A percentile compares a stretch with the other conserved stretches of the same genome.
phyloP scores from a whole-genome alignment of 176 grass and related monocot genomes.

The Ananas comosus region DNA sequence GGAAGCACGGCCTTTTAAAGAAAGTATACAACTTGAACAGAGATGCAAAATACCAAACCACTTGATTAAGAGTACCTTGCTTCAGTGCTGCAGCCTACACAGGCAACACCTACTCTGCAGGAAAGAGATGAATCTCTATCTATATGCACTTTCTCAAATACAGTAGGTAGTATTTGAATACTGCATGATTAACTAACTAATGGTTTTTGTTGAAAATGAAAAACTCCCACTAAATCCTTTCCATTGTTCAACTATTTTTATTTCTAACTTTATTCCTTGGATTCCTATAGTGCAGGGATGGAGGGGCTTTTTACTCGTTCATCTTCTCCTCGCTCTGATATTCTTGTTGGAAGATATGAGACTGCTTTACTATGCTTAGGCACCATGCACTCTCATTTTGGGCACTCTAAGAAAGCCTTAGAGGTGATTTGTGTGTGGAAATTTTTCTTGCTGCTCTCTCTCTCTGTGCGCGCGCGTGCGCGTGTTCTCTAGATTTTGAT shows the following conservation, averaged over 20 bases:
- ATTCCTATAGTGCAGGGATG: constrained; percentile 76
- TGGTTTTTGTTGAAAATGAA: background rate
- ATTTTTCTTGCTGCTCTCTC: constrained; percentile 10
- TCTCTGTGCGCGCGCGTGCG: background rate
- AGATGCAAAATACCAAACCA: background rate
- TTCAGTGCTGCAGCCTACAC: background rate
- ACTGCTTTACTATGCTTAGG: constrained; percentile 86
- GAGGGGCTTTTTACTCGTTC: constrained; percentile 71
- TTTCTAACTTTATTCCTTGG: constrained; percentile 16
- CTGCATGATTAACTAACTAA: background rate
- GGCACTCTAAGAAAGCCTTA: constrained; percentile 84
- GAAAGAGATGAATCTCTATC: background rate
- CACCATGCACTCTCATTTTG: constrained; percentile 87
- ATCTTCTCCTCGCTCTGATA: constrained; percentile 42
- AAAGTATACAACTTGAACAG: background rate
- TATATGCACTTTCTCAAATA: no score
- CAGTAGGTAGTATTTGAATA: background rate
- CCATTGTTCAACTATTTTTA: background rate
- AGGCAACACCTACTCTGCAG: background rate
- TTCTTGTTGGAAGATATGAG: constrained; percentile 84
- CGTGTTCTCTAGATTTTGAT: no score
- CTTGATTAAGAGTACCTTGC: background rate
- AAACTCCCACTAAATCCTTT: background rate
- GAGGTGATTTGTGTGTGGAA: constrained; percentile 51
- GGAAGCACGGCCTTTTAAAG: background rate